Base-by-base conservation (phyloP, 305 asterid genomes). In the Euphrasia arctica region DNA sequence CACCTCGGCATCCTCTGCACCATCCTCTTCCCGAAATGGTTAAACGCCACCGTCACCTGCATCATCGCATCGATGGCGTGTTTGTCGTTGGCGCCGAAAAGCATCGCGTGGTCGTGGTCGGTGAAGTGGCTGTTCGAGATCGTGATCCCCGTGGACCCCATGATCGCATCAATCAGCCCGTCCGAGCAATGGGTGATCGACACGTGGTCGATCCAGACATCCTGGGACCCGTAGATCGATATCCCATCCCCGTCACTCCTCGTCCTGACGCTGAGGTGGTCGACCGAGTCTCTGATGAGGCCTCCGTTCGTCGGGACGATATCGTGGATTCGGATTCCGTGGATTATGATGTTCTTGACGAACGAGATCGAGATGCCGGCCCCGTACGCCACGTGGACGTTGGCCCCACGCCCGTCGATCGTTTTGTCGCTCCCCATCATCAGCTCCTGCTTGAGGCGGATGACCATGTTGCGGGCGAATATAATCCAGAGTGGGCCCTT, bases 1-100 rank as follows among this genome's bases (percentile, higher is more conserved):
- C 88, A 78, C 50, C 93, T 76, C 0, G 97, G 97, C 97, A 86
- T 88, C 64, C 97, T 88, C 54, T 90, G 96, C 4, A 84, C 74
- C 81, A 90, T 22, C 49, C 95, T 80, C 77, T 90, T 81, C 0
- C 97, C 97, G 28, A 90, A 90, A 68, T 85, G 95, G 74, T 85
- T 87, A 77, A 82, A 87, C 1, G 95, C 95, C 0, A 87, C 73
- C 0, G 95, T 90, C 56, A 90, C 66, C 61, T 90, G 90, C 95
- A 90, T 88, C 10, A 77, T 72, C 54, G 32, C 69, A 70, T 90
- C 97, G 5, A 13, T 27, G 1, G 79, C 39, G 77, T 72, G 50
- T 0, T 60, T 31, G 14, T 88, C 91, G 57, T 79, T 81, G 0
- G 93, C 95, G 0, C 96, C 97, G 48, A 91, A 85, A 1, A 90